phyloP scores from a whole-genome alignment of 192 early-diverging fungal genomes.

The Glomus cerebriforme region DNA sequence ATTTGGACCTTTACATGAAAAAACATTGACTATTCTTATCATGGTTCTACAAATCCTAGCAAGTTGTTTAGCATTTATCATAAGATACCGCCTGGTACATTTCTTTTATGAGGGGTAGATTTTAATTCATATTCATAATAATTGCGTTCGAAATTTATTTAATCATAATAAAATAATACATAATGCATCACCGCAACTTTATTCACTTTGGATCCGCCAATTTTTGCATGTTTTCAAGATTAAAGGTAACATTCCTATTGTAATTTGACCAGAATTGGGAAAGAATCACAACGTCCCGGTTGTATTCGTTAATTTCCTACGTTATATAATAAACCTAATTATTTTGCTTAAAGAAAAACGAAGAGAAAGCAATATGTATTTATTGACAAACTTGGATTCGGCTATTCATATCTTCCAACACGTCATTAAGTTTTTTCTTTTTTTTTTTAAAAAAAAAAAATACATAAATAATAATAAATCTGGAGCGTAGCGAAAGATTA shows the following conservation, averaged over 20 bases:
- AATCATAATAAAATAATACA: too few relatives aligned
- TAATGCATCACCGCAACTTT: too few relatives aligned
- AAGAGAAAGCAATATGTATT: not conserved
- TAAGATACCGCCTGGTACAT: slow-evolving; percentile 79
- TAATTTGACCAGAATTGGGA: slow-evolving; percentile 47
- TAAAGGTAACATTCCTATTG: slow-evolving; percentile 39
- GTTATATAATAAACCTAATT: not conserved
- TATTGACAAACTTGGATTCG: slow-evolving; percentile 35
- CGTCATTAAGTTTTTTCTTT: slow-evolving; percentile 44
- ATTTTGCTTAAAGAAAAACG: not conserved
- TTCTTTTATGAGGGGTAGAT: slow-evolving; percentile 69
- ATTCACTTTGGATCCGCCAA: not conserved
- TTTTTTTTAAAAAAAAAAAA: not conserved
- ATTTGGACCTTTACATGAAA: slow-evolving; percentile 75
- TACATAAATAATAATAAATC: not conserved
- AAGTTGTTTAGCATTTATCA: slow-evolving; percentile 73
- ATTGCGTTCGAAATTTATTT: too few relatives aligned
- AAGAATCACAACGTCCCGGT: slow-evolving; percentile 37
- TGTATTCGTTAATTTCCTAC: slow-evolving; percentile 44
- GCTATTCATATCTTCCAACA: slow-evolving; percentile 39
- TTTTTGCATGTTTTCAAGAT: slow-evolving; percentile 23
- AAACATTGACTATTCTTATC: slow-evolving; percentile 56
- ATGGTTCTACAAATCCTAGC: slow-evolving; percentile 68
- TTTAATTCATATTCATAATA: not conserved
- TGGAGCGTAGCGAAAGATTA: not conserved